phyloP scores from a whole-genome alignment of 768 basidiomycete genomes.

The Candolleomyces efflorescens region DNA sequence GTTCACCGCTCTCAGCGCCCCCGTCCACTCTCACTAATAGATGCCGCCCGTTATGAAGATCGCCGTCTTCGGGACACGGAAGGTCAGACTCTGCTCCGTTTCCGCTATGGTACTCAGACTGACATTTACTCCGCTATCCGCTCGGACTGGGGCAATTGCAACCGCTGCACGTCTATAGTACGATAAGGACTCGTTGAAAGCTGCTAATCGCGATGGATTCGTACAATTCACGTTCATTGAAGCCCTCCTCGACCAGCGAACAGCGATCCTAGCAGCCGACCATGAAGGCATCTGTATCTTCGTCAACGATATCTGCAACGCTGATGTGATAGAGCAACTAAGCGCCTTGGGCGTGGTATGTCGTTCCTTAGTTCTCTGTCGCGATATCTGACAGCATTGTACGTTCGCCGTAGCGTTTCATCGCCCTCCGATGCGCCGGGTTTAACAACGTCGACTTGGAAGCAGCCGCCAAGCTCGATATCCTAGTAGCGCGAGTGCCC shows the following conservation, averaged over 20 bases:
- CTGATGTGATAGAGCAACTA: constrained; percentile 27
- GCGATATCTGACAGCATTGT: not conserved
- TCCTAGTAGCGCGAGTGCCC: constrained; percentile 38
- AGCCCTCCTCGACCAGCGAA: constrained; percentile 30
- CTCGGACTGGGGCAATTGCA: not conserved
- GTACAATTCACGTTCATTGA: constrained; percentile 34
- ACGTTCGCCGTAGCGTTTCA: constrained; percentile 27
- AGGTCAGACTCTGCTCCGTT: constrained; percentile 16
- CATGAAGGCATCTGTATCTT: constrained; percentile 39
- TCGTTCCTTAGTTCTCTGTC: not conserved
- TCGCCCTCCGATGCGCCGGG: constrained; percentile 38
- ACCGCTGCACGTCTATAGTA: constrained; percentile 20
- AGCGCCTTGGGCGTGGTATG: constrained; percentile 32
- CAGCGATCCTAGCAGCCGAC: constrained; percentile 30
- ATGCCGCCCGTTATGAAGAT: constrained; percentile 29
- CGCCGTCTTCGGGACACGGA: constrained; percentile 37
- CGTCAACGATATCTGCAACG: constrained; percentile 39
- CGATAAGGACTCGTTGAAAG: constrained; percentile 30
- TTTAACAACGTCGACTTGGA: constrained; percentile 39
- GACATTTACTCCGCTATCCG: not conserved
- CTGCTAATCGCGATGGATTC: constrained; percentile 20
- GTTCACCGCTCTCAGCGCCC: no score
- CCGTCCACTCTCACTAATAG: no score
- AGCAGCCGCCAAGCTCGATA: constrained; percentile 23
- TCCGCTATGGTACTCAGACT: not conserved